phyloP scores from a whole-genome alignment of 2,329 filamentous ascomycete genomes.

The Pestalotiopsis sp. region DNA sequence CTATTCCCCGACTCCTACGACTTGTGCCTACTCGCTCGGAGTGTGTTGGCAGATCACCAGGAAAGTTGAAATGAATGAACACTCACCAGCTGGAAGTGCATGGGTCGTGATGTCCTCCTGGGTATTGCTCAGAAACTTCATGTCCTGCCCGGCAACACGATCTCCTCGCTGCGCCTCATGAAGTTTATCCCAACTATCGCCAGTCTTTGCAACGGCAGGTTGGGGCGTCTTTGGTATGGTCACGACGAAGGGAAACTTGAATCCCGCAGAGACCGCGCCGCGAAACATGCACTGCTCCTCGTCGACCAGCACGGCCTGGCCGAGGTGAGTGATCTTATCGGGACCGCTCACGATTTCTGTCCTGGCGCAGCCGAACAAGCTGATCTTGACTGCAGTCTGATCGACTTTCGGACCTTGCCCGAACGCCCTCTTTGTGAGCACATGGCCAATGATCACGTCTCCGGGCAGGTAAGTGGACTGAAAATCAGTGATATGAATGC shows the following conservation, averaged over 20 bases:
- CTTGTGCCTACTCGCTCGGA: too few relatives aligned
- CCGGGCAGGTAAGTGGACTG: conserved; percentile 13
- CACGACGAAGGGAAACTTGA: conserved; percentile 9
- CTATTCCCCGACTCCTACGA: too few relatives aligned
- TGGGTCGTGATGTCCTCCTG: conserved; percentile 14
- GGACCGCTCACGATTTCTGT: conserved; percentile 8
- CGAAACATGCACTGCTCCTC: conserved; percentile 6
- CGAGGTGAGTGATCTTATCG: neutral
- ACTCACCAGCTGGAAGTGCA: neutral
- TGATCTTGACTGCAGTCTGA: conserved; percentile 5
- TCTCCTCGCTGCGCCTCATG: neutral
- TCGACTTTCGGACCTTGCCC: neutral
- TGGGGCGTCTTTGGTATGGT: conserved; percentile 12
- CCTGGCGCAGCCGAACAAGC: conserved; percentile 12
- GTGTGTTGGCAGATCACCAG: too few relatives aligned
- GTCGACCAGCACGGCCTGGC: conserved; percentile 11
- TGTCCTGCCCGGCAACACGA: neutral
- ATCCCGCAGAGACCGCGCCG: neutral
- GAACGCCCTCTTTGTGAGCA: conserved; percentile 1
- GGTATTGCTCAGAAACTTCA: conserved; percentile 11
- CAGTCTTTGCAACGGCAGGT: conserved; percentile 10
- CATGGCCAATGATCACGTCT: conserved; percentile 11
- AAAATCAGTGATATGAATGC: conserved; percentile 10
- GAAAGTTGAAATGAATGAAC: neutral
- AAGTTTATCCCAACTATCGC: conserved; percentile 8